Evolutionary conservation across 73 alveolate species (phyloP), one percentile per base, ranked within the genome.

Genomic region (Tetrahymena elliotti): DNA sequence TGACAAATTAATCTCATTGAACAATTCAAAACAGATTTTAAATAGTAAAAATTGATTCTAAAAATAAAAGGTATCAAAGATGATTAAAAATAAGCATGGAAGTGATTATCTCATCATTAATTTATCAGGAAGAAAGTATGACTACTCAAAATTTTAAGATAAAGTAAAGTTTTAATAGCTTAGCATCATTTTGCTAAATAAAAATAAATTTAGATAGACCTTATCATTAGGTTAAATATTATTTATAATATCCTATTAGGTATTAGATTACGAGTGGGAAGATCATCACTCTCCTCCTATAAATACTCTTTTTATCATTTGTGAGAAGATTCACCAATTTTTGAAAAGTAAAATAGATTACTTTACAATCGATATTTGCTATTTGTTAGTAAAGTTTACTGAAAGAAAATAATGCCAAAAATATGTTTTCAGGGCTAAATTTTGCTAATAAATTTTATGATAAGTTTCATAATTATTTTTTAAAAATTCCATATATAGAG

Each of bases 261-360:
- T 68, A 18, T 68, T 68, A 31, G 98, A 95, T 38, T 97, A 94
- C 84, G 97, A 95, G 36, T 98, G 99, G 99, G 98, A 97, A 83
- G 99, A 98, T 94, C 99, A 98, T 95, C 99, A 97, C 82, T 95
- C 99, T 33, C 99, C 99, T 1, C 97, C 99, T n/a, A 93, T 98
- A 95, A 52, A 88, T 40, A 95, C 97, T 24, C 83, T 98, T 35
- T 98, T 98, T 94, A 97, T 95, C 83, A 97, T 96, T 52, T 97
- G 99, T 96, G 54, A 96, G 38, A 95, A 98, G 94, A 98, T 98
- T 93, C 98, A 97, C 93, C 52, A 84, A 47, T 38, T 94, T 22
- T 94, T 84, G 31, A 82, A 84, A 83, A 94, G 93, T 33, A 47
- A 94, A 5, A 2, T 47, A 68, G 20, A 10, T 16, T 18, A 27